Conservation (phyloP, 164 flowering plant species). For the Aristolochia fimbriata region DNA sequence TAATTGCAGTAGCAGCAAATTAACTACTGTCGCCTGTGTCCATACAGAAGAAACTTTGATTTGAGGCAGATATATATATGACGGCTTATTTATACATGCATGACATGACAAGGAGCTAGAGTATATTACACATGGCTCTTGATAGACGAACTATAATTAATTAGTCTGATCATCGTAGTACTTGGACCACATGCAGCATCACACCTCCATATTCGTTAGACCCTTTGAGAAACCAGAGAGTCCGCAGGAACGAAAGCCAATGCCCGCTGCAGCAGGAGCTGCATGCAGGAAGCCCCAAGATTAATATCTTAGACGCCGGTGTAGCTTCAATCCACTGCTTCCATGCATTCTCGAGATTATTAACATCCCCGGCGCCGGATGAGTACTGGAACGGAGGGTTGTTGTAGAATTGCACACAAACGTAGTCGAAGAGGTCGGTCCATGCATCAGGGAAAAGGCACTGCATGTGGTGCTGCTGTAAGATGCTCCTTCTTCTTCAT, state of each 20-base stretch:
- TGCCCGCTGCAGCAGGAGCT: conserved; percentile 3
- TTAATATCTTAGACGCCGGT: conserved; percentile 5
- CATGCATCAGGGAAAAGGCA: conserved; percentile 17
- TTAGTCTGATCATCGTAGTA: conserved; percentile 8
- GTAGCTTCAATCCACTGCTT: conserved; percentile 8
- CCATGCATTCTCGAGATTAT: conserved; percentile 7
- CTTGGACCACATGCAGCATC: conserved; percentile 17
- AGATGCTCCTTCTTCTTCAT: conserved; percentile 13
- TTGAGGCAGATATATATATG: too few species aligned
- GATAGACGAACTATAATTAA: conserved; percentile 11
- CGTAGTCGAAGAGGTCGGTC: conserved; percentile 23
- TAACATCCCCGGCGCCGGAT: not conserved
- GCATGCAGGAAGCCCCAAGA: conserved; percentile 17
- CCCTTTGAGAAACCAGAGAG: conserved; percentile 10
- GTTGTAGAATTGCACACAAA: conserved; percentile 17
- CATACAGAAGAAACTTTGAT: too few species aligned
- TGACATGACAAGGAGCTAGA: too few species aligned
- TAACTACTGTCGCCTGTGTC: too few species aligned
- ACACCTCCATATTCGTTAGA: conserved; percentile 24
- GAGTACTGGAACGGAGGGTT: conserved; percentile 9
- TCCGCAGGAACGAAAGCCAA: conserved; percentile 16
- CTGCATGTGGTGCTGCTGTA: conserved; percentile 18
- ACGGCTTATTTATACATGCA: not conserved
- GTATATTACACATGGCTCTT: conserved; percentile 6
- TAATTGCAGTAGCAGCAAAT: too few species aligned